Evolutionary conservation across 306 rosid genomes (phyloP), one percentile per base, ranked within the genome.

Genomic region (Sindora glabra): DNA sequence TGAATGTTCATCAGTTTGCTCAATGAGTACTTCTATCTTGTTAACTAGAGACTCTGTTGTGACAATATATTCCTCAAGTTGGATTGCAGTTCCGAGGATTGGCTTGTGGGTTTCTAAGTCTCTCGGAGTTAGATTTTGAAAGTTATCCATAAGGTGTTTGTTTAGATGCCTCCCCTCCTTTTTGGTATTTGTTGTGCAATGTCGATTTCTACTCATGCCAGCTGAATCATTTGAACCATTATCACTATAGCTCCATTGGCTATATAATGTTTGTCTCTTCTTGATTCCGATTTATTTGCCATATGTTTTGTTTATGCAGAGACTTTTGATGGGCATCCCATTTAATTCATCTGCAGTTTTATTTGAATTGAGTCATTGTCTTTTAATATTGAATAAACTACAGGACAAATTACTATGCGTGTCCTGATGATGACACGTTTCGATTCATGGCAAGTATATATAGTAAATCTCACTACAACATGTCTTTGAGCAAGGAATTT

Each of bases 401-500:
- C 81, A 92, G 96, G 81, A 86, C 75, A 11, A 37, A 47, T 48
- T 92, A 89, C 76, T 76, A 76, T 72, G 95, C 94, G 52, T 88
- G 94, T 69, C 94, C 99, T 17, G 96, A 92, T 48, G 99, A 92
- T 63, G 81, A 86, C 27, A 73, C 94, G 63, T 92, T 86, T 71
- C 86, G 23, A 33, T 88, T 83, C 80, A 77, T 92, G 86, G 89
- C 99, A 34, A 82, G 88, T 57, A 78, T 83, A 3, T 92, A 92
- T 41, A 92, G 96, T 70, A 86, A 74, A 67, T 83, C 94, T 56
- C 99, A 86, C 80, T 66, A 80, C 76, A 92, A 89, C 62, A 92
- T 89, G 99, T 89, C 96, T 63, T 66, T 45, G 54, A 86, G 96
- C 86, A 67, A 75, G 69, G 99, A 92, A 69, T 92, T 86, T 82